Conservation (phyloP, 2,329 filamentous ascomycete species). For the Thyridium curvatum region DNA sequence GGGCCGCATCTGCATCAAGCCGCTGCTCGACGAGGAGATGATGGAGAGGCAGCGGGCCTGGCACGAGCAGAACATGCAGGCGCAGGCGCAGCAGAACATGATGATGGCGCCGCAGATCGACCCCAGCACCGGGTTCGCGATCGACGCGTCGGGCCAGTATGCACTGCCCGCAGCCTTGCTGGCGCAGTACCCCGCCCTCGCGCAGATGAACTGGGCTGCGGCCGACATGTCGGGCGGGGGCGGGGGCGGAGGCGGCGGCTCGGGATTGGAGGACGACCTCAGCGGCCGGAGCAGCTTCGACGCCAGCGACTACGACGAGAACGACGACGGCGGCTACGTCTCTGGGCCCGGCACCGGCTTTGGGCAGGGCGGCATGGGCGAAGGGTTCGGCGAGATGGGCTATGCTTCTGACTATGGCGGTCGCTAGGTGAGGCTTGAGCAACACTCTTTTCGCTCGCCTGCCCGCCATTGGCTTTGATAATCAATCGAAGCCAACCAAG, state of each 20-base stretch:
- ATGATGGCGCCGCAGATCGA: conserved; percentile 55
- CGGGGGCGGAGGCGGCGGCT: conserved; percentile 63
- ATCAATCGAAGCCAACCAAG: too few species aligned
- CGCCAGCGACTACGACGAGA: conserved; percentile 70
- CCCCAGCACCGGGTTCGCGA: conserved; percentile 49
- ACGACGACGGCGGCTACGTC: conserved; percentile 63
- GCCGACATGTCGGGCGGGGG: conserved; percentile 60
- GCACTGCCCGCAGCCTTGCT: conserved; percentile 80
- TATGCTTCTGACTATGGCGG: conserved; percentile 48
- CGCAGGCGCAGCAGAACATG: conserved; percentile 40
- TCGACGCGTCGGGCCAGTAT: conserved; percentile 53
- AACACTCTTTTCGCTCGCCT: too few species aligned
- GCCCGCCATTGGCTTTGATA: too few species aligned
- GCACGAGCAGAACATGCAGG: conserved; percentile 65
- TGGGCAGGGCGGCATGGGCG: conserved; percentile 48
- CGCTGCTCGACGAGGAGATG: conserved; percentile 92
- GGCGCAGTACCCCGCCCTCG: conserved; percentile 89
- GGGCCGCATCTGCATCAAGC: conserved; percentile 92
- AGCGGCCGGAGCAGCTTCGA: conserved; percentile 78
- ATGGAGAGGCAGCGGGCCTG: conserved; percentile 70
- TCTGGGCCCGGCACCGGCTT: conserved; percentile 56
- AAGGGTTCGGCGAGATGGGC: conserved; percentile 48
- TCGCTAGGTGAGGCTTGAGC: conserved; percentile 20
- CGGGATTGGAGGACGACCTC: conserved; percentile 69
- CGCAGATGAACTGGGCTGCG: conserved; percentile 76